Evolutionary conservation across 495 filamentous ascomycete species (phyloP), one percentile per base, ranked within the genome.

Genomic region (Hypoxylon cercidicola): DNA sequence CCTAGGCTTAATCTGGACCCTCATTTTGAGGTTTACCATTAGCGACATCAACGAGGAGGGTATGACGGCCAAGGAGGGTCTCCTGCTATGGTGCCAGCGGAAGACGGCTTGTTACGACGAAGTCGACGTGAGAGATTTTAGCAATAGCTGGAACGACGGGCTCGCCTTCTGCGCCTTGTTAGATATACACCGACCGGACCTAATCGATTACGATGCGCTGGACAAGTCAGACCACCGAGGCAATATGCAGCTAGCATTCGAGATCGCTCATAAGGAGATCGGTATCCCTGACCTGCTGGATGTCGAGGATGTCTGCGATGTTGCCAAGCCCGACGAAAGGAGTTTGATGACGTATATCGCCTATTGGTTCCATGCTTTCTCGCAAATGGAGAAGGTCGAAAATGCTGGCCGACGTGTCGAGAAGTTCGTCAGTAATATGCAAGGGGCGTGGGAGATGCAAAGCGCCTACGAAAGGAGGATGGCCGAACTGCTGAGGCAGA

Each of bases 311-410:
- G 96, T 98, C 23, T 97, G 93, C 75, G 95, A 98, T 74, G 95
- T 99, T 12, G 87, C 92, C 10, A 94, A 91, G 75, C 95, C 95
- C 11, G 95, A 99, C 69, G 95, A 99, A 75, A 90, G 93, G 58
- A 94, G 90, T 66, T 83, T 99, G 73, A 98, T 99, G 94, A 99
- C 95, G 5, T 99, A 99, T 72, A 98, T 99, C 66, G 95, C 95
- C 60, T 98, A 98, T 77, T 99, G 96, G 95, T 99, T 98, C 84
- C 95, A 99, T 70, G 96, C 95, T 58, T 99, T 99, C 71, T 97
- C 93, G 19, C 93, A 97, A 72, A 91, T 99, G 86, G 95, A 99
- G 76, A 85, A 93, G 63, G 96, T 99, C 11, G 95, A 99, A 73
- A 99, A 98, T 73, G 96, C 96, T 1, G 95, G 95, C 2, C 85